These are phyloP conservation scores for Colletotrichum sp. DNA, from an alignment of 2,329 filamentous ascomycete species.

Conservation along the genomic window DNA sequence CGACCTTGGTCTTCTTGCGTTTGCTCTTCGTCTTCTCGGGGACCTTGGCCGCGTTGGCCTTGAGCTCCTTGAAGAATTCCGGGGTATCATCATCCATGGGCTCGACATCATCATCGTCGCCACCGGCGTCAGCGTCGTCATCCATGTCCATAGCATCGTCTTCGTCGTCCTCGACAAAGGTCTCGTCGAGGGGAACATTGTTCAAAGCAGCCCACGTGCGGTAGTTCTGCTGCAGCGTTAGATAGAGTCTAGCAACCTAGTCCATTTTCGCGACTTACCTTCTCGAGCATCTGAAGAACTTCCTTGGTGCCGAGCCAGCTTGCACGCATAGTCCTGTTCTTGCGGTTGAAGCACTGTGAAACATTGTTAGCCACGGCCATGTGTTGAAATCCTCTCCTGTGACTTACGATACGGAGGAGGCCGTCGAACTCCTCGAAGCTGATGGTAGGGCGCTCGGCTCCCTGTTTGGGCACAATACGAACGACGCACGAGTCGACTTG, in stretches of 20 bases:
- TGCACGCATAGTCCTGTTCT: conserved; percentile 88
- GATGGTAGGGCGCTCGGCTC: conserved; percentile 78
- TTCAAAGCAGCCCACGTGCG: conserved; percentile 89
- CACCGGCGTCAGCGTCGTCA: conserved; percentile 46
- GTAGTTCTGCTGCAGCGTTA: conserved; percentile 67
- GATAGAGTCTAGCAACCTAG: not conserved
- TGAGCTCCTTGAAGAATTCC: conserved; percentile 79
- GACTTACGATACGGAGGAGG: conserved; percentile 73
- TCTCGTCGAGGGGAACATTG: conserved; percentile 77
- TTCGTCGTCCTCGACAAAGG: conserved; percentile 46
- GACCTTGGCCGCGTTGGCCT: conserved; percentile 37
- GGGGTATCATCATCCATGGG: conserved; percentile 75
- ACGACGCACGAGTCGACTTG: conserved; percentile 92
- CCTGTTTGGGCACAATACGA: conserved; percentile 84
- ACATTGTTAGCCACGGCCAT: not conserved
- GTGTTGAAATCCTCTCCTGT: not conserved
- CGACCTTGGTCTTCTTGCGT: conserved; percentile 80
- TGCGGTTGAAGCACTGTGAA: conserved; percentile 59
- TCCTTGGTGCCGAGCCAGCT: conserved; percentile 80
- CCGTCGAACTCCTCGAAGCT: conserved; percentile 97
- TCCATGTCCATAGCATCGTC: conserved; percentile 44
- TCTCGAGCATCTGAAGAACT: conserved; percentile 80
- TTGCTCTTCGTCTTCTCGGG: conserved; percentile 66
- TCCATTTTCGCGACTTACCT: conserved; percentile 24
- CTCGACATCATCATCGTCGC: conserved; percentile 57